Percentiles rank a stretch among this genome's conserved stretches.
phyloP scores from a whole-genome alignment of 192 early-diverging fungal genomes.

The Entophlyctis helioformis region DNA sequence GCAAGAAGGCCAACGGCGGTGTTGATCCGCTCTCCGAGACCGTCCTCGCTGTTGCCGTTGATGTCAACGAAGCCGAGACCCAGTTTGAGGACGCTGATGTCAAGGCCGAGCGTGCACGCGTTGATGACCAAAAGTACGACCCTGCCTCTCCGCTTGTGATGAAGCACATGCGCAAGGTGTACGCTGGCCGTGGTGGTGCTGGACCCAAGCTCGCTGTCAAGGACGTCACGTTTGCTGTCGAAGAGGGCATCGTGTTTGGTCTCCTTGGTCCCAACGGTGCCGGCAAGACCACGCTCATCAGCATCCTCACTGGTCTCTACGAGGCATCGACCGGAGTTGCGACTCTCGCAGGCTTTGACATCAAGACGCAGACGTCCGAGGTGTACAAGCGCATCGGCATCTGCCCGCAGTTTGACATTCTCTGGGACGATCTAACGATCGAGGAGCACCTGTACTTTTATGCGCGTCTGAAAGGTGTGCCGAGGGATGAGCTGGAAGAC shows the following conservation, averaged over 20 bases:
- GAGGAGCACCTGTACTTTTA: conserved; percentile 63
- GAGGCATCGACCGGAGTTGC: conserved; percentile 45
- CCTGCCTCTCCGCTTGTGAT: conserved; percentile 39
- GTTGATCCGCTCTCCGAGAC: conserved; percentile 36
- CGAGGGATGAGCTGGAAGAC: conserved; percentile 25
- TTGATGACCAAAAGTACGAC: conserved; percentile 22
- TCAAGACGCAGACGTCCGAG: conserved; percentile 34
- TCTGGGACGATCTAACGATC: conserved; percentile 65
- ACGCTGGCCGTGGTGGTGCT: conserved; percentile 18
- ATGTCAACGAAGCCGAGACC: conserved; percentile 3
- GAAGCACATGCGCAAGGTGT: conserved; percentile 52
- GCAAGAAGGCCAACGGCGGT: conserved; percentile 5
- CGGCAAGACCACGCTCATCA: conserved; percentile 67
- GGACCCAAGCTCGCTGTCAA: conserved; percentile 50
- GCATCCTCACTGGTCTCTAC: conserved; percentile 62
- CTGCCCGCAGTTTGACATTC: conserved; percentile 64
- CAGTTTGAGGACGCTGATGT: conserved; percentile 51
- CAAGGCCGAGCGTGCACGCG: conserved; percentile 39
- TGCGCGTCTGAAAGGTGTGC: conserved; percentile 59
- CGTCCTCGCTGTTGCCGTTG: conserved; percentile 18
- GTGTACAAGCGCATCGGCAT: conserved; percentile 59
- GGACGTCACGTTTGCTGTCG: conserved; percentile 51
- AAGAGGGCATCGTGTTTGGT: conserved; percentile 29
- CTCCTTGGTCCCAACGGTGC: conserved; percentile 57
- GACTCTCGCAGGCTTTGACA: conserved; percentile 44